Percentiles rank a stretch among this genome's conserved stretches.
Conservation (phyloP, 2,329 filamentous ascomycete species). For the Colletotrichum sansevieriae region DNA sequence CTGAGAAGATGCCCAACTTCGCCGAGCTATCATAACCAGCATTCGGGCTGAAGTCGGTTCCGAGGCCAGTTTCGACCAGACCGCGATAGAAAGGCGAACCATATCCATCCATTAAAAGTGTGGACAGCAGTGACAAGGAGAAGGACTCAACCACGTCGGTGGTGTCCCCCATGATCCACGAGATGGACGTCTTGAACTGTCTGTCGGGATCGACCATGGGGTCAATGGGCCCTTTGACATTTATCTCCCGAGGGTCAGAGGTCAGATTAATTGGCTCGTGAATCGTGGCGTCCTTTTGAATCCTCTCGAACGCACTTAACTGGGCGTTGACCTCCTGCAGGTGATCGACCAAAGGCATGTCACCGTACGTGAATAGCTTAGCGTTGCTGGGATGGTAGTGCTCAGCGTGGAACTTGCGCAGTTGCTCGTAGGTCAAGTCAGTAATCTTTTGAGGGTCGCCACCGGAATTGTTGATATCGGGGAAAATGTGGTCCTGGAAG, state of each 20-base stretch:
- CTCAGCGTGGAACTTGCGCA: constrained; percentile 88
- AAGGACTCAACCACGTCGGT: constrained; percentile 90
- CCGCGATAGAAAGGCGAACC: constrained; percentile 92
- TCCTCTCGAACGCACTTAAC: constrained; percentile 79
- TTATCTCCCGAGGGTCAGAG: constrained; percentile 75
- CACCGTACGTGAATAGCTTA: constrained; percentile 94
- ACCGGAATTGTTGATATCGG: constrained; percentile 94
- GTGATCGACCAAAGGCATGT: constrained; percentile 88
- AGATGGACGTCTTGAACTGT: constrained; percentile 93
- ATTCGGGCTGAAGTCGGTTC: constrained; percentile 94
- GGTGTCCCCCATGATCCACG: constrained; percentile 90
- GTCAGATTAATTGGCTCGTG: constrained; percentile 81
- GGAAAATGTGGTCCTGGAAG: constrained; percentile 95
- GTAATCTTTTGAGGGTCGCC: constrained; percentile 98
- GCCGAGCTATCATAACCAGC: constrained; percentile 88
- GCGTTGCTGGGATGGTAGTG: constrained; percentile 99
- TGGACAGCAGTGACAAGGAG: constrained; percentile 84
- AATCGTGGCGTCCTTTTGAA: constrained; percentile 77
- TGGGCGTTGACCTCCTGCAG: constrained; percentile 82
- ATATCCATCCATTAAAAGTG: constrained; percentile 91
- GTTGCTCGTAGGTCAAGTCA: constrained; percentile 90
- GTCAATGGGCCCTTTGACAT: constrained; percentile 84
- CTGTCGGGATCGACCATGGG: constrained; percentile 87
- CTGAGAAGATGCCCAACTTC: constrained; percentile 85
- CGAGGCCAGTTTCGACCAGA: constrained; percentile 89